Evolutionary conservation across 805 yeast species (phyloP), one percentile per base, ranked within the genome.

Genomic region (Ogataea paradorogensis): DNA sequence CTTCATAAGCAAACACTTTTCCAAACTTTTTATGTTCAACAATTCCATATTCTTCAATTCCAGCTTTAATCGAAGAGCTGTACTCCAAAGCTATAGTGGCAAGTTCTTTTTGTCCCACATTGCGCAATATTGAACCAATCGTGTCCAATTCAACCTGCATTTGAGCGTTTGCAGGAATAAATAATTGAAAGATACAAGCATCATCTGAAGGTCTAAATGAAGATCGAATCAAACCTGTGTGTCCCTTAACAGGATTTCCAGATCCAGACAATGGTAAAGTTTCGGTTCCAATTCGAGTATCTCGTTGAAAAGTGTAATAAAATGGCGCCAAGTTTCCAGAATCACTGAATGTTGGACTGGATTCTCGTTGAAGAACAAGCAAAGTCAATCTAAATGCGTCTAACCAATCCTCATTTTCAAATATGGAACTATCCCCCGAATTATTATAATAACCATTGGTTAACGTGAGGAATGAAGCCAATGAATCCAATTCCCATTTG

Each of bases 181-280:
- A 84, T 43, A 82, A 78, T 59, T 85, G 95, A 45, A 73, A 73
- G n/a, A 80, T 76, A 28, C 88, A 78, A 1, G 95, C 87, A 61
- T 87, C 96, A 59, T 87, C 96, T 14, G 91, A 82, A 7, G 96
- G 96, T 50, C 96, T 66, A 58, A 87, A 87, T 0, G 95, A 90
- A 5, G 90, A 81, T 35, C 95, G 68, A n/a, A 86, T 66, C 45
- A 87, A 65, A 0, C 91, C 89, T 0, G 86, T 80, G 27, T 73
- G 76, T 39, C 56, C 71, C 43, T 80, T 81, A 1, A 84, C 90
- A 0, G 96, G 96, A 55, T 86, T 84, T 1, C 96, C 96, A 1
- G 74, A 73, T 1, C 96, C 96, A 1, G 75, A 74, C 32, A 87
- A 65, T 2, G 89, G 80, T 40, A 85, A 71, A 0, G 96, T 88